Evolutionary conservation across 768 basidiomycete genomes (phyloP), one percentile per base, ranked within the genome.

Genomic region (Phlebiopsis flavidoalba): DNA sequence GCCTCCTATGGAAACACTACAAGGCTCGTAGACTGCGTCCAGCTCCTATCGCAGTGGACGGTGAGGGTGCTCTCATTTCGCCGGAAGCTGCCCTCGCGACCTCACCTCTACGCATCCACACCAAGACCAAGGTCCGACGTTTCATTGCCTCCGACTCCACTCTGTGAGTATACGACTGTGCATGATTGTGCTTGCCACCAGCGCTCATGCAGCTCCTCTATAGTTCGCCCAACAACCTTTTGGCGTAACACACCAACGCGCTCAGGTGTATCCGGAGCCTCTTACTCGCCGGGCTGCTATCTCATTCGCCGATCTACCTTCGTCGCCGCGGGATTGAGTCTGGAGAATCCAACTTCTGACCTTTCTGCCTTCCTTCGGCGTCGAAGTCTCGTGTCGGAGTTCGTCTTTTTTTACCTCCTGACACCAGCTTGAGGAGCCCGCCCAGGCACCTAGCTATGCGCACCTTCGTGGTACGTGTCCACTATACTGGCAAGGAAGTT

Each of bases 141-240:
- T 10, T 26, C 37, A n/a, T 7, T 45, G 14, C 59, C 59, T 24
- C 58, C 59, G 1, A 48, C 62, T 21, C 59, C 58, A 12, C 40
- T 59, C 10, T 59, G 59, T 60, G 36, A 55, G 58, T 59, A 21
- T 8, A 31, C 8, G 2, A 43, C 8, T 6, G 6, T 43, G 40
- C 12, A 15, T 19, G 26, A 33, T 56, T 59, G 24, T 26, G 24
- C n/a, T n/a, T 54, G 31, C 21, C 31, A 21, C 14, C 8, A 33
- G 24, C 4, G 40, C 37, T 45, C 43, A 37, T 26, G 21, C 12
- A 19, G 35, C 26, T 31, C 26, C 26, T 31, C 26, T 31, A 8
- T 62, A 91, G 89, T 90, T 37, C 87, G 90, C n/a, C 89, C 90
- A 0, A 88, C 83, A 7, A 88, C 90, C 0, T 91, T 92, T 70